Evolutionary conservation across 2,329 filamentous ascomycete genomes (phyloP), one percentile per base, ranked within the genome.

Genomic region (Trichoderma cornu-damae): DNA sequence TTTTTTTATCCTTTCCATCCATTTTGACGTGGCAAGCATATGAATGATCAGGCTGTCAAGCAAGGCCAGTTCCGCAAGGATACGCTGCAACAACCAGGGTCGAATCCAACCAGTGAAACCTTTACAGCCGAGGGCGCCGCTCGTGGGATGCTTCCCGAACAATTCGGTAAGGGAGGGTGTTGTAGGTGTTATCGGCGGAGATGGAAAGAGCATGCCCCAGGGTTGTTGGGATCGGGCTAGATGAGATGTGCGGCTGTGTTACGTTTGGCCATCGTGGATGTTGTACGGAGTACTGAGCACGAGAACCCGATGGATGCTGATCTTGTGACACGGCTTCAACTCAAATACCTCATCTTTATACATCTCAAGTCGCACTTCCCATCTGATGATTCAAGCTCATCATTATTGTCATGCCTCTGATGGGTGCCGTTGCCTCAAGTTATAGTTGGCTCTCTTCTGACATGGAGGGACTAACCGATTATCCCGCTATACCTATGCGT

Each of bases 141-240:
- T n/a, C n/a, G n/a, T n/a, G n/a, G n/a, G n/a, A n/a, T n/a, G n/a
- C n/a, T n/a, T n/a, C n/a, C n/a, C n/a, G n/a, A n/a, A n/a, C n/a
- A n/a, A n/a, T n/a, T n/a, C n/a, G n/a, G n/a, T n/a, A n/a, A n/a
- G n/a, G n/a, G n/a, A n/a, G n/a, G n/a, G n/a, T n/a, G n/a, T n/a
- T n/a, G n/a, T n/a, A n/a, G n/a, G n/a, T n/a, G n/a, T n/a, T n/a
- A 70, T 79, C 32, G 77, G 77, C 42, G 78, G 77, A 67, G 75
- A 76, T 65, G 77, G 43, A 77, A 77, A 72, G 78, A 78, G 68
- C 69, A 73, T 5, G 74, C 77, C 26, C 65, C 66, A 1, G 72
- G 74, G 11, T 78, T 46, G 68, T 65, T 3, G 77, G 78, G 61
- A 68, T 64, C 9, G 75, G 79, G 55, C 77, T 77, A 61, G 76